These are phyloP conservation scores for Ascochyta clinopodiicola DNA, from an alignment of 2,329 filamentous ascomycete genomes.

Conservation along the genomic window DNA sequence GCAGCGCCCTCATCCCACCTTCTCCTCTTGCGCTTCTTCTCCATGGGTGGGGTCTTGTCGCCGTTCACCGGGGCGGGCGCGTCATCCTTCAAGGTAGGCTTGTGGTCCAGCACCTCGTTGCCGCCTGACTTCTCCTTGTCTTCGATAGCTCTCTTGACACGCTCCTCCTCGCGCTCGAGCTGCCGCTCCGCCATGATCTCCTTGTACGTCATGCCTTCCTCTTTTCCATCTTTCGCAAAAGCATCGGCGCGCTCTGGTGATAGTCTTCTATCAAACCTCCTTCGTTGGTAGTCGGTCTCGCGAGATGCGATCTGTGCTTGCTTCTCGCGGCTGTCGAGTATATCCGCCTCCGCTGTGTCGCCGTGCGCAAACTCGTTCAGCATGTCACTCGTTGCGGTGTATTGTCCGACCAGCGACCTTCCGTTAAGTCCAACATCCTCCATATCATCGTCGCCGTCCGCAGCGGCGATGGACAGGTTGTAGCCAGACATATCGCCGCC, in stretches of 20 bases:
- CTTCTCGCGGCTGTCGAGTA: constrained; percentile 83
- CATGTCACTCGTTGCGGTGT: constrained; percentile 89
- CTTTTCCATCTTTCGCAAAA: constrained; percentile 76
- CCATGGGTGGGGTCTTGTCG: constrained; percentile 72
- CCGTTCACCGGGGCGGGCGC: constrained; percentile 72
- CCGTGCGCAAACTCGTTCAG: constrained; percentile 93
- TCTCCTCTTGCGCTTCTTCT: constrained; percentile 74
- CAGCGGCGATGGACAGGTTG: constrained; percentile 83
- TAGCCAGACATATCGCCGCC: constrained; percentile 84
- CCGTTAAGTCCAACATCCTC: constrained; percentile 69
- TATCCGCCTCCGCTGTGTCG: constrained; percentile 90
- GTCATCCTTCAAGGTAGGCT: constrained; percentile 74
- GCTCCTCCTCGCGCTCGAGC: constrained; percentile 89
- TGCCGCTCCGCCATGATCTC: constrained; percentile 92
- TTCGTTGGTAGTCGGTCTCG: constrained; percentile 97
- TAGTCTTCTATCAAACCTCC: constrained; percentile 82
- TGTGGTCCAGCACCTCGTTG: constrained; percentile 68
- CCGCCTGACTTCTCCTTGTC: constrained; percentile 71
- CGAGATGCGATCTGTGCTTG: constrained; percentile 89
- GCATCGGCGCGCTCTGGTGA: constrained; percentile 87
- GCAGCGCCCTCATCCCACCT: constrained; percentile 82
- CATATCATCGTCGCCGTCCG: constrained; percentile 80
- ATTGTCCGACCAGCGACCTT: constrained; percentile 86
- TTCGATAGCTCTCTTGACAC: constrained; percentile 79
- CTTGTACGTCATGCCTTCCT: constrained; percentile 81